phyloP scores from a whole-genome alignment of 371 early-diverging fungal genomes.

The Apophysomyces ossiformis region DNA sequence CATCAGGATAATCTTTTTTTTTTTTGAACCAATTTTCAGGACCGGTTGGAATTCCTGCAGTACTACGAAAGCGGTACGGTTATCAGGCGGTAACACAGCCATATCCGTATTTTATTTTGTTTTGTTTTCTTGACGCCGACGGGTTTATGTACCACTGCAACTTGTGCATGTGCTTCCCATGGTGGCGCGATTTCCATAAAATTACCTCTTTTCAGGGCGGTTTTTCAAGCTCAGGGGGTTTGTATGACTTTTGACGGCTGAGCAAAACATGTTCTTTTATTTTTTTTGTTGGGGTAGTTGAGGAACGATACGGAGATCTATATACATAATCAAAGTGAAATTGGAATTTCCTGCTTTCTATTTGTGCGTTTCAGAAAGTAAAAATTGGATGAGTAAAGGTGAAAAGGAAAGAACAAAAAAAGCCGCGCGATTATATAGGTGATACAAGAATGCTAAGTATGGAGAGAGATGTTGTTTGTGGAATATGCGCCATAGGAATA shows the following conservation, averaged over 20 bases:
- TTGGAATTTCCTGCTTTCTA: background rate
- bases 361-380: background rate
- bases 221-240: background rate
- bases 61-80: background rate
- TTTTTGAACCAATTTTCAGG: too few relatives aligned
- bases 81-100: background rate
- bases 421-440: slow-evolving; percentile 4
- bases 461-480: slow-evolving; percentile 4
- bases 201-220: background rate
- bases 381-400: background rate
- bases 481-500: slow-evolving; percentile 6
- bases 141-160: background rate
- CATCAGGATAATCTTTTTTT: too few relatives aligned
- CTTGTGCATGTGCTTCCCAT: slow-evolving; percentile 1
- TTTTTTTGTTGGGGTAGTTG: background rate
- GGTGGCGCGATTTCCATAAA: slow-evolving; percentile 10
- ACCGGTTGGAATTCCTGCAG: too few relatives aligned
- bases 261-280: background rate
- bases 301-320: background rate
- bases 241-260: background rate
- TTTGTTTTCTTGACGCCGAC: background rate
- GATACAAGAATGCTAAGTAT: slow-evolving; percentile 7
- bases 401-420: background rate
- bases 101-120: background rate
- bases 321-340: background rate